Base-by-base conservation (phyloP, 192 early-diverging fungal genomes). In the Backusella tarrabulga region DNA sequence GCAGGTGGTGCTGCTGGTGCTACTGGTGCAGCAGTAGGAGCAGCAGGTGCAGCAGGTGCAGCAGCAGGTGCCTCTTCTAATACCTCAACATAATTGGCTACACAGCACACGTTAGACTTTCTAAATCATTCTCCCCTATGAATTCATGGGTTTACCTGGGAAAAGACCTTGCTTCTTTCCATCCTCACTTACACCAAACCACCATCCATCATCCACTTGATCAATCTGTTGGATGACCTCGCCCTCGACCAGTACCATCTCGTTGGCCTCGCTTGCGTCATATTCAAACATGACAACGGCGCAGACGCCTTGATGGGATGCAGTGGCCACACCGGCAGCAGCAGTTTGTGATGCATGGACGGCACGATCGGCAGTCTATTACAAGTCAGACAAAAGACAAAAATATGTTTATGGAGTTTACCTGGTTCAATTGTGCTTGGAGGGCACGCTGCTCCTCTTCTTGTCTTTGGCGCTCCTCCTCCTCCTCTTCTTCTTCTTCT, bases 131-230 rank as follows among this genome's bases (percentile, higher is more conserved):
- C 32, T 32, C 32, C 32, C 2, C 32, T 32, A 0, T 32, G 32
- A 32, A 32, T 32, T 32, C 2, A 32, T 3, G 32, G 32, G 32
- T 32, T 75, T 89, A 78, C 87, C 87, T 29, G 96, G 96, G 86
- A 98, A 98, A 42, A 97, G 80, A 34, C 96, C 96, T 42, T 86
- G 86, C 11, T 90, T 85, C 26, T 84, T 78, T 12, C 94, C 94
- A 78, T 93, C 90, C 71, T 92, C 85, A 72, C 90, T 92, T 34
- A 87, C 86, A 70, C 95, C 97, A 50, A 91, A 88, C 97, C 96
- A 97, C 97, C 97, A 98, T 44, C 94, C 96, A 42, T 95, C 93
- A 81, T 95, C 95, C 60, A 95, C 66, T 84, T 95, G 88, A 19
- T 92, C 91, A 50, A 98, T 92, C 29, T 90, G 87, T 17, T 78